These are phyloP conservation scores for Raffaelea ambrosiae DNA, from an alignment of 2,329 filamentous ascomycete species.

Conservation along the genomic window DNA sequence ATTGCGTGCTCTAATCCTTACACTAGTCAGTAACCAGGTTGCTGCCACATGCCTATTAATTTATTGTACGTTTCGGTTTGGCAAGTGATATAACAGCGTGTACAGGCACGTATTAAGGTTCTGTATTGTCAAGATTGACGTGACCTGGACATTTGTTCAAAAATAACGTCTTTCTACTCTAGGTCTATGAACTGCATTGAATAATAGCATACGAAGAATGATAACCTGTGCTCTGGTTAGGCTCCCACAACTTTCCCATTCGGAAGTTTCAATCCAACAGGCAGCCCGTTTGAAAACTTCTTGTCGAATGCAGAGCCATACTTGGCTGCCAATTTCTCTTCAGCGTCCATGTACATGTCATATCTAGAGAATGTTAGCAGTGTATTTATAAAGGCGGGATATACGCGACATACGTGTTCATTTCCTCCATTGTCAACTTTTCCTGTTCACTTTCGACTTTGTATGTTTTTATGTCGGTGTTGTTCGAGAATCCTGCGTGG, in stretches of 20 bases:
- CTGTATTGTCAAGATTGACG: no score
- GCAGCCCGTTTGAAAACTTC: constrained; percentile 33
- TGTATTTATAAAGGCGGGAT: neutral
- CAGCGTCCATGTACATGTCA: constrained; percentile 49
- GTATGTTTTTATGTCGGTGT: constrained; percentile 47
- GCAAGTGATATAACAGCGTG: no score
- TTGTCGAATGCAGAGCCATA: constrained; percentile 24
- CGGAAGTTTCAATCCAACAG: constrained; percentile 30
- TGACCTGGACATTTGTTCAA: no score
- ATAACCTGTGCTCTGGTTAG: no score
- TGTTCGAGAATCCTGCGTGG: constrained; percentile 48
- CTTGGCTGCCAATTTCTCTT: constrained; percentile 33
- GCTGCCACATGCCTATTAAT: no score
- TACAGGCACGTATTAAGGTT: no score
- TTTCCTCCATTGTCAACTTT: constrained; percentile 60
- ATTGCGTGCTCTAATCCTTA: no score
- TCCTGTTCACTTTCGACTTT: constrained; percentile 53
- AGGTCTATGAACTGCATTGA: no score
- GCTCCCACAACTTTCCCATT: neutral
- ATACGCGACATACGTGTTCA: constrained; percentile 46
- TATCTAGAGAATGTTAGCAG: constrained; percentile 29
- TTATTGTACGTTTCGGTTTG: no score
- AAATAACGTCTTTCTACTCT: no score
- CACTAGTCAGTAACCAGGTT: no score
- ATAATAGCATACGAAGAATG: no score